Base-by-base conservation (phyloP, 2,329 filamentous ascomycete genomes). In the Colletotrichum higginsianum region DNA sequence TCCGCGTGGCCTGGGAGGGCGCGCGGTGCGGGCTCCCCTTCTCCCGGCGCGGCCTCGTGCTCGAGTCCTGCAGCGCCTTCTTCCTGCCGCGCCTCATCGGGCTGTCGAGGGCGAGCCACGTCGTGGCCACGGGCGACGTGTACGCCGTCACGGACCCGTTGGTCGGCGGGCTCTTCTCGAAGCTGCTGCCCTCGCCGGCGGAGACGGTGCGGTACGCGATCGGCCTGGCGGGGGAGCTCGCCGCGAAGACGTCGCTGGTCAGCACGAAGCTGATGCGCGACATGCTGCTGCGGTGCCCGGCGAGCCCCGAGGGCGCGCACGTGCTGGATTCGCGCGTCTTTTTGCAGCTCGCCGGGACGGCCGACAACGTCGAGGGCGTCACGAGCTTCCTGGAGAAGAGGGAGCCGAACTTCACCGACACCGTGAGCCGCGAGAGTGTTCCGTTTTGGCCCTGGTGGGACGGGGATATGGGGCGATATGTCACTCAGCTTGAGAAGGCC, bases 11-110 rank as follows among this genome's bases (percentile, higher is more conserved):
- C 53, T 89, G 87, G 75, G 79, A 82, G 55, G 81, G 83, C 12
- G 90, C 91, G 4, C 92, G 92, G 77, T 88, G 94, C 74, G 93
- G 92, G 61, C 93, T 94, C 78, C 92, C 94, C 13, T 95, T 95
- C 80, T 86, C 88, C 38, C 87, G 92, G n/a, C 86, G 92, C 53
- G 93, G 92, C 1, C 85, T 94, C 76, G 85, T 89, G 68, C 91
- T 93, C 87, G 93, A 95, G 80, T 92, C 91, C 0, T 91, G 89
- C 77, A 90, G 87, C 63, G 91, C 89, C 13, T 95, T 88, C 81
- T 95, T 93, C 84, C 84, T 95, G 46, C 92, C 93, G 3, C 87
- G 91, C 0, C 84, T 94, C 30, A 86, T 94, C 72, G 93, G 93
- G 67, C 83, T 87, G 66, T 87, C 86, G 21, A 86, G 87, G 74